Evolutionary conservation across 2,329 filamentous ascomycete species (phyloP), one percentile per base, ranked within the genome.

Genomic region (Sporothrix pseudoabietina): DNA sequence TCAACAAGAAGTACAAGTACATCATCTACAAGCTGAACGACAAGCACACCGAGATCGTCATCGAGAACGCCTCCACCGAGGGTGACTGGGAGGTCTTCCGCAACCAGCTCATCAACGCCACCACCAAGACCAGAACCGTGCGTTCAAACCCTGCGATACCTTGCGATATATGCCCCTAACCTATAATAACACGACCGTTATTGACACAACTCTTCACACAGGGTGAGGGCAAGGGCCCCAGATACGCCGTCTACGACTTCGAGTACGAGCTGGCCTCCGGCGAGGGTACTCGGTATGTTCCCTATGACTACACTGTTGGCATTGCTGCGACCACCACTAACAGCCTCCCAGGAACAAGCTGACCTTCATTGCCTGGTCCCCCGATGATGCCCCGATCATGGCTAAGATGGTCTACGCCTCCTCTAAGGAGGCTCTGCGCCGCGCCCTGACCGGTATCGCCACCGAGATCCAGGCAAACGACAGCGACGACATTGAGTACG

Each of bases 341-440:
- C 41, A 16, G 4, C 32, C 30, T 49, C 10, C 19, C 52, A 54
- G 70, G 84, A 92, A 89, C 88, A 94, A 94, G 86, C 89, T 94
- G 78, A 88, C 89, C 79, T 93, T 94, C 84, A 89, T 94, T 78
- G 87, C 90, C 78, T 94, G 92, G 92, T 91, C 91, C 76, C 92
- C 92, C 74, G 92, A 96, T 88, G 90, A 94, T 87, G 92, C 93
- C 77, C 85, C 87, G 77, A 87, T 94, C 83, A 91, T 91, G 92
- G 87, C 91, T 83, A 94, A 94, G 87, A 96, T 96, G 93, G 88
- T 94, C 83, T 96, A 95, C 87, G 92, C 92, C 79, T 92, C 93
- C 71, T 96, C 93, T 83, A 96, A 95, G 86, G 92, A 94, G 79
- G 91, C 92, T 74, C 88, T 96, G 78, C 95, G 94, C 88, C 90